Conservation (phyloP, 2,329 filamentous ascomycete genomes). For the Botrytis fabae region DNA sequence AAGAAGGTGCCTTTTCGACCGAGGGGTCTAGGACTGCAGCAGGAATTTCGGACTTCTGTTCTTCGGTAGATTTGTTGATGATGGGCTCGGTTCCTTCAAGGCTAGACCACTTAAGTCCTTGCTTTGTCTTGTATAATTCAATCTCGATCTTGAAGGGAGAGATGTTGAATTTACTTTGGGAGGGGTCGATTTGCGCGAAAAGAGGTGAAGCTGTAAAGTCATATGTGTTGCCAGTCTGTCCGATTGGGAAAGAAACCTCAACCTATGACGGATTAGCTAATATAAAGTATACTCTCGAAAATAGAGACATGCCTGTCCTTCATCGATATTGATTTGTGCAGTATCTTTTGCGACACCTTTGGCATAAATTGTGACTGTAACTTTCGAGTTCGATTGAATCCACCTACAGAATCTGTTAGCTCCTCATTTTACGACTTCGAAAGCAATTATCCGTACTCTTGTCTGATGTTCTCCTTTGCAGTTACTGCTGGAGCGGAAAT, state of each 20-base stretch:
- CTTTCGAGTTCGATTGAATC: conserved; percentile 62
- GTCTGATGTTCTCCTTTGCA: conserved; percentile 59
- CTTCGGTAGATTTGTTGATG: conserved; percentile 9
- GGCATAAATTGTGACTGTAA: conserved; percentile 65
- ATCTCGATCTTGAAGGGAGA: conserved; percentile 81
- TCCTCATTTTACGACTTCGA: neutral
- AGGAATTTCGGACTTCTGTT: conserved; percentile 16
- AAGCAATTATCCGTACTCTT: conserved; percentile 46
- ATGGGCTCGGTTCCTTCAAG: conserved; percentile 36
- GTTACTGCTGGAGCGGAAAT: conserved; percentile 39
- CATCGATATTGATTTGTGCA: conserved; percentile 48
- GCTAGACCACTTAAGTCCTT: conserved; percentile 46
- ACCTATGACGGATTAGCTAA: conserved; percentile 42
- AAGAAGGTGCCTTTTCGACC: conserved; percentile 54
- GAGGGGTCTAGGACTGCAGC: conserved; percentile 29
- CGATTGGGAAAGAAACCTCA: conserved; percentile 59
- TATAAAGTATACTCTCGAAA: too few species aligned
- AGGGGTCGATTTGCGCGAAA: conserved; percentile 62
- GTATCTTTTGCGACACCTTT: conserved; percentile 62
- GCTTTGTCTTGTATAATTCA: conserved; percentile 63
- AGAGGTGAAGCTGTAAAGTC: conserved; percentile 66
- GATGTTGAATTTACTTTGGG: conserved; percentile 61
- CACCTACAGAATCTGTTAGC: conserved; percentile 43
- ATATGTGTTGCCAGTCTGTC: conserved; percentile 51
- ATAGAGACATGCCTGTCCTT: conserved; percentile 29